Evolutionary conservation across 495 filamentous ascomycete species (phyloP).

Genomic region (Penicillium cosmopolitanum): DNA sequence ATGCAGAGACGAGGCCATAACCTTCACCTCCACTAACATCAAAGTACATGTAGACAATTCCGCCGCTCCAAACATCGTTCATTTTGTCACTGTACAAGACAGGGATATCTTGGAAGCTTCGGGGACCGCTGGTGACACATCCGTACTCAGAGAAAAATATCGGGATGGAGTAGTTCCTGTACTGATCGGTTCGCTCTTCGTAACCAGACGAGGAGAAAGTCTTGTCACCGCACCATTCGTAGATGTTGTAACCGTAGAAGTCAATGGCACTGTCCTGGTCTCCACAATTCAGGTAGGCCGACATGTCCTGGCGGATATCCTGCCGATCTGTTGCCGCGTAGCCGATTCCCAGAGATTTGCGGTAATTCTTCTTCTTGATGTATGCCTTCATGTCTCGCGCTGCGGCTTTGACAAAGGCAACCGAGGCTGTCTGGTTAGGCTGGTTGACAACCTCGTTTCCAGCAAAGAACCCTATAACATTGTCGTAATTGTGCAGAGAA

Average conservation of each 20-base stretch:
- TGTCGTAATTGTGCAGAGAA: constrained; percentile 72
- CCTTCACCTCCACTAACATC: constrained; percentile 74
- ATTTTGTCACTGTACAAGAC: constrained; percentile 80
- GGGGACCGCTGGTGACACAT: constrained; percentile 78
- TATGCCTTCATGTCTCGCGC: constrained; percentile 87
- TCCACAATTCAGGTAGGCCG: constrained; percentile 91
- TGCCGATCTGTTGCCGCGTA: constrained; percentile 92
- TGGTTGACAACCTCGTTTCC: constrained; percentile 94
- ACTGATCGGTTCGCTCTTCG: constrained; percentile 75
- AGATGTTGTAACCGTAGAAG: constrained; percentile 98
- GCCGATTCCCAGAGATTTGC: constrained; percentile 75
- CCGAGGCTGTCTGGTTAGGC: constrained; percentile 69
- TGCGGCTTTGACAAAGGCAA: constrained; percentile 92
- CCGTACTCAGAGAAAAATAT: constrained; percentile 98
- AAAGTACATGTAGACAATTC: constrained; percentile 96
- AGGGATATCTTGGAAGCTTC: constrained; percentile 79
- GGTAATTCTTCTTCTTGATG: constrained; percentile 74
- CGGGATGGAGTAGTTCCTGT: constrained; percentile 81
- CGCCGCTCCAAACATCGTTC: constrained; percentile 84
- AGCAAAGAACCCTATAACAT: constrained; percentile 91
- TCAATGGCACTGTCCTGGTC: constrained; percentile 68
- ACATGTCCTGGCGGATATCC: constrained; percentile 73
- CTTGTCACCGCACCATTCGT: constrained; percentile 91
- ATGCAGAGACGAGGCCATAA: constrained; percentile 76
- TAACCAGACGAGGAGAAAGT: constrained; percentile 72